Percentiles rank a stretch among this genome's conserved stretches.
Evolutionary conservation across 2,329 filamentous ascomycete species (phyloP).

Genomic region (Pyrenophora tritici-repentis): DNA sequence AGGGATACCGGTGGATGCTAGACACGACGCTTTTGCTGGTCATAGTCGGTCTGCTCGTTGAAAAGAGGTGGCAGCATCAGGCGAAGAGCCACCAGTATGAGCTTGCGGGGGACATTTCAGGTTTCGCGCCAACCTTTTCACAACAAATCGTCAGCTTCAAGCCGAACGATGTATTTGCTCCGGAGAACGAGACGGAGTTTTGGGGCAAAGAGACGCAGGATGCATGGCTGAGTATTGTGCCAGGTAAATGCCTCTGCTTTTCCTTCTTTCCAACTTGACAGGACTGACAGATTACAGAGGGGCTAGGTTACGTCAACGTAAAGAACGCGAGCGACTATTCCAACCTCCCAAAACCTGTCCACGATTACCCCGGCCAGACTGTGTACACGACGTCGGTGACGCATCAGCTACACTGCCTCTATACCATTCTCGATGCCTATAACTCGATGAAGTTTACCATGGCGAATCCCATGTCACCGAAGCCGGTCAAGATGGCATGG

Average conservation of each 20-base stretch:
- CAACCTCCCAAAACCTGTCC: conserved; percentile 39
- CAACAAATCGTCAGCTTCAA: conserved; percentile 39
- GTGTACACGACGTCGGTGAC: conserved; percentile 43
- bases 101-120: conserved; percentile 37
- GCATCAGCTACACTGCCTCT: conserved; percentile 43
- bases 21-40: conserved; percentile 37
- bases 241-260: conserved; percentile 20
- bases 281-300: conserved; percentile 23
- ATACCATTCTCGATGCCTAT: conserved; percentile 42
- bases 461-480: conserved; percentile 9
- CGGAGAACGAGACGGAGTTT: conserved; percentile 36
- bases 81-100: conserved; percentile 25
- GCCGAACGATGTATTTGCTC: conserved; percentile 32
- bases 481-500: conserved; percentile 39
- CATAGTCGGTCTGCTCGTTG: conserved; percentile 34
- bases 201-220: conserved; percentile 37
- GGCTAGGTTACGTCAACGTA: conserved; percentile 41
- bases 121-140: conserved; percentile 42
- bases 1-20: conserved; percentile 31
- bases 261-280: background rate
- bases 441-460: conserved; percentile 31
- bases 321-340: conserved; percentile 26
- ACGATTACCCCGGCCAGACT: conserved; percentile 37
- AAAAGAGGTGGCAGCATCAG: conserved; percentile 27
- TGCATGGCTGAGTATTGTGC: conserved; percentile 41